Base-by-base conservation (phyloP, 768 basidiomycete genomes). In the Suillus luteus region DNA sequence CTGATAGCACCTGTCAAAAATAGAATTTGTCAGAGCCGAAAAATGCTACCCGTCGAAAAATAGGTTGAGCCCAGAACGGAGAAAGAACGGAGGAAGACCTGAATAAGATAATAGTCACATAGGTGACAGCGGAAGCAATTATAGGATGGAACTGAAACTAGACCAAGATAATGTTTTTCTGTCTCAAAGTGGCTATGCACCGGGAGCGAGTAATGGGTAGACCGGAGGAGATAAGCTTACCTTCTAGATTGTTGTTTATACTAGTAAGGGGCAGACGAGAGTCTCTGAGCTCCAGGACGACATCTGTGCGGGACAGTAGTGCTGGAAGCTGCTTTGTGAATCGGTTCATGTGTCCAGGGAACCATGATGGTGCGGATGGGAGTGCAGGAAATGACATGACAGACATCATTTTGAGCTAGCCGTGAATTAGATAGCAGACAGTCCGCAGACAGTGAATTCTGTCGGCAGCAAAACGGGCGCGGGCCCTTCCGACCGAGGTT, bases 231-330 rank as follows among this genome's bases (percentile, higher is more conserved):
- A 64, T 65, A 62, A 58, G 62, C 86, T 72, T 77, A 90, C 89
- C 85, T 83, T 99, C 95, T 62, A 99, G 85, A 19, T 86, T 87
- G 63, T 88, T 85, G 75, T 99, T 99, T 75, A 99, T 92, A 68
- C 93, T 95, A 24, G 96, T 96, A 66, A 99, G 81, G 7, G 96
- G 96, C 61, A 99, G 82, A 37, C 96, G 86, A 14, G 95, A 87
- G 78, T 99, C 96, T 71, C 96, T 85, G 35, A 96, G 87, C 79
- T 99, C 96, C 66, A 99, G 89, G 59, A 99, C 92, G 62, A 99
- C 87, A 71, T 95, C 91, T 40, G 93, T 93, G 65, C 88, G 87
- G 38, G 88, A 85, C 48, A 98, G 83, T 64, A 95, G 79, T 22
- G 83, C 78, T 22, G 94, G 92, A 49, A 97, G 80, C 73, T 85